Evolutionary conservation across 345 rosid species (phyloP), one percentile per base, ranked within the genome.

Genomic region (Populus euphratica): DNA sequence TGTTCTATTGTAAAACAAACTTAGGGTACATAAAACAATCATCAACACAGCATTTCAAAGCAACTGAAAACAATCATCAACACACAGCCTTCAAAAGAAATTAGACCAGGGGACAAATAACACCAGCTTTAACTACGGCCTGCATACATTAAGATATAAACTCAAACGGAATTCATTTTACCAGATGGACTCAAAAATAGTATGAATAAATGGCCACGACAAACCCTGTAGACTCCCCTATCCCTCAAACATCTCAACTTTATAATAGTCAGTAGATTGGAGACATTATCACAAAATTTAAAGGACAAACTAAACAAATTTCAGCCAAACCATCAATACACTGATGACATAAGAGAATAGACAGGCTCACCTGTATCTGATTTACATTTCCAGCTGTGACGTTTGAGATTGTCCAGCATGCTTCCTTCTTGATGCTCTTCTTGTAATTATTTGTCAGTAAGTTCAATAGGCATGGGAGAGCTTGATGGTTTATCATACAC

Each of bases 351-450:
- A 18, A 11, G 17, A 64, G 62, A 38, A 10, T 38, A 47, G 41
- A 29, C 18, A 17, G 5, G 59, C 38, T 49, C 65, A 81, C 84
- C 84, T 81, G 84, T 49, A 81, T 81, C 70, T 81, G 84, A n/a
- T 77, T 68, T 31, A 52, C 67, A 73, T 77, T 81, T 63, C 84
- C 84, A 23, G 84, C 84, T n/a, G 84, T 81, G 18, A 81, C 70
- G 47, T 81, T 81, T 39, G 84, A 81, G 29, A 81, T 81, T 68
- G 84, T 81, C 84, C 84, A 81, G 65, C 84, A 81, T 29, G 81
- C 84, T 81, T 81, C 84, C n/a, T 81, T 81, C 78, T 69, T 74
- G 7, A 81, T 77, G 78, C 84, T 81, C 72, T 81, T 81, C 75
- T 81, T 77, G 65, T 61, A 54, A 69, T 81, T 73, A 20, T 62